Conservation (phyloP, 208 protist genomes). For the Trypanosoma theileri region DNA sequence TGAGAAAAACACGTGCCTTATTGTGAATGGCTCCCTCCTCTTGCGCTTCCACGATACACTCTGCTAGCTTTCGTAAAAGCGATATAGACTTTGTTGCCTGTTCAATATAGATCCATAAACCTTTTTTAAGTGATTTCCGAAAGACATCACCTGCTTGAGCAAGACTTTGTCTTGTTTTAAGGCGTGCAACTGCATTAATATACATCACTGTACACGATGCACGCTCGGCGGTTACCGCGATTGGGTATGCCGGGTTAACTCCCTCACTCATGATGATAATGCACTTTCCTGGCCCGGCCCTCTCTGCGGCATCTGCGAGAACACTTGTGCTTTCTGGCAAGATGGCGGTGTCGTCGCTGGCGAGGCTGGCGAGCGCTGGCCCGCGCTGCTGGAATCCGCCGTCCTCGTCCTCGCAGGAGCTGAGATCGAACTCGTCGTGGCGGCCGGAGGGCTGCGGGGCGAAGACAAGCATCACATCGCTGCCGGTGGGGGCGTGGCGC, state of each 20-base stretch:
- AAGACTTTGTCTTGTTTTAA: conserved; percentile 86
- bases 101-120: conserved; percentile 89
- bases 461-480: conserved; percentile 66
- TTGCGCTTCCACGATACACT: conserved; percentile 68
- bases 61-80: conserved; percentile 71
- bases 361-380: conserved; percentile 3
- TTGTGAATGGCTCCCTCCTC: conserved; percentile 46
- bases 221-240: conserved; percentile 68
- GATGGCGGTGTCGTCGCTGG: conserved; percentile 10
- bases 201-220: conserved; percentile 80
- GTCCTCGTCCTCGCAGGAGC: conserved; percentile 67
- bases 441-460: not conserved
- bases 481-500: conserved; percentile 10
- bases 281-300: conserved; percentile 52
- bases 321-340: conserved; percentile 54
- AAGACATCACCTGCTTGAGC: conserved; percentile 67
- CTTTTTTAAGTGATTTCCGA: conserved; percentile 80
- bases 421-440: conserved; percentile 84
- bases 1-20: conserved; percentile 76
- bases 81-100: conserved; percentile 91
- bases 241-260: conserved; percentile 77
- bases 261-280: conserved; percentile 89
- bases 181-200: conserved; percentile 83
- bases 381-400: conserved; percentile 42
- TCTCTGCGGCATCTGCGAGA: conserved; percentile 58